Conservation (phyloP, 2,329 filamentous ascomycete genomes). For the Bipolaris victoriae region DNA sequence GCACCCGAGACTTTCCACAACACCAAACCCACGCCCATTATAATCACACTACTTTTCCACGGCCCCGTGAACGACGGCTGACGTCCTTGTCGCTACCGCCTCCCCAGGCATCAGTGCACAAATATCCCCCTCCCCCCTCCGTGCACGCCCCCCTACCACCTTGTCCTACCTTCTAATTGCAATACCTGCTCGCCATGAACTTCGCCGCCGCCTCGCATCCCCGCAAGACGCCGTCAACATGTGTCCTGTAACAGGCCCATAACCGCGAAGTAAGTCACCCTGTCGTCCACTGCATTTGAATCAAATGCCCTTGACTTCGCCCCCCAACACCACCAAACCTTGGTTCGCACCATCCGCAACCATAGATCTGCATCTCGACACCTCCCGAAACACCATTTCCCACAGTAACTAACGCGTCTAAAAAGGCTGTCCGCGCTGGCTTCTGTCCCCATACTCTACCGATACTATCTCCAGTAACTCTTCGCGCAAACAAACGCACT, state of each 20-base stretch:
- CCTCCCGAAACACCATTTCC: not conserved
- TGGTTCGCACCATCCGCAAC: constrained; percentile 8
- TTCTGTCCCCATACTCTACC: constrained; percentile 20
- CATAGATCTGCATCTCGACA: constrained; percentile 3
- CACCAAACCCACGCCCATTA: constrained; percentile 16
- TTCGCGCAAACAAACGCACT: not conserved
- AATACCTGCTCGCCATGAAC: constrained; percentile 25
- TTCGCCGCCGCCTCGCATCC: constrained; percentile 35
- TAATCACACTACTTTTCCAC: constrained; percentile 14
- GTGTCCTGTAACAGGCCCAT: constrained; percentile 35
- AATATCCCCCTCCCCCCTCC: constrained; percentile 3
- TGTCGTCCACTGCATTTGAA: not conserved
- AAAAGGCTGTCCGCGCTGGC: constrained; percentile 26
- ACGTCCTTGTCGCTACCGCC: constrained; percentile 28
- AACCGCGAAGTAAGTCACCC: constrained; percentile 32
- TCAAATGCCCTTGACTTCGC: constrained; percentile 8
- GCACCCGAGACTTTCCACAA: constrained; percentile 22
- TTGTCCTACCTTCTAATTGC: not conserved
- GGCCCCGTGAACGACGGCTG: constrained; percentile 14
- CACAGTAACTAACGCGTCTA: constrained; percentile 11
- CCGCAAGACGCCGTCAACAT: constrained; percentile 37
- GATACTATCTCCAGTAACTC: constrained; percentile 1
- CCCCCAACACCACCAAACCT: not conserved
- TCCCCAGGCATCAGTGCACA: constrained; percentile 18
- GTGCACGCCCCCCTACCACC: constrained; percentile 5